These are phyloP conservation scores for Knufia petricola DNA, from an alignment of 2,329 filamentous ascomycete species.

Conservation along the genomic window DNA sequence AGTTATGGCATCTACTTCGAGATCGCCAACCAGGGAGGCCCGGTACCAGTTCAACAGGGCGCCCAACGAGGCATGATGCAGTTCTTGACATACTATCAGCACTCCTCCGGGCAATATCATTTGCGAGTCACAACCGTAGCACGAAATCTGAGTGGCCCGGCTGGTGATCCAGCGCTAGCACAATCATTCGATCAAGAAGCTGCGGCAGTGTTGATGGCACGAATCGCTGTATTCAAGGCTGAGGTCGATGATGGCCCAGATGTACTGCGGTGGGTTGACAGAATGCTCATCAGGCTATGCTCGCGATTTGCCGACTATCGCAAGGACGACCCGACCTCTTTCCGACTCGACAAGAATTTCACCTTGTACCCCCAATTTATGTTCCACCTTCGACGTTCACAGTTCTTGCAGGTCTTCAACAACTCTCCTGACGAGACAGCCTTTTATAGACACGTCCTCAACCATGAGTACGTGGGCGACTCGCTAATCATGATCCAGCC, in stretches of 20 bases:
- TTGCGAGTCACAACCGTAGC: constrained; percentile 90
- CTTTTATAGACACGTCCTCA: constrained; percentile 95
- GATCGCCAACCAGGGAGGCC: constrained; percentile 85
- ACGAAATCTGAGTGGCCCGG: constrained; percentile 81
- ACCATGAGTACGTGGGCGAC: constrained; percentile 94
- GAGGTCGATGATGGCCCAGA: constrained; percentile 98
- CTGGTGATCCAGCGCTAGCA: constrained; percentile 86
- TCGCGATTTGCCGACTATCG: constrained; percentile 95
- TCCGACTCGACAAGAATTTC: constrained; percentile 97
- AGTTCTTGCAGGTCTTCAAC: constrained; percentile 98
- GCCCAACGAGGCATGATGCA: constrained; percentile 94
- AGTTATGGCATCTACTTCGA: constrained; percentile 98
- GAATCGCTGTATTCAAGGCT: constrained; percentile 97
- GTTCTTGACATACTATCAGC: constrained; percentile 97
- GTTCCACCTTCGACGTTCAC: constrained; percentile 94
- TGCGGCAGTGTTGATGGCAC: constrained; percentile 94
- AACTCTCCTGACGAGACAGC: constrained; percentile 98
- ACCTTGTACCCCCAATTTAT: constrained; percentile 98
- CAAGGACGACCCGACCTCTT: constrained; percentile 95
- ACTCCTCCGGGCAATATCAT: constrained; percentile 92
- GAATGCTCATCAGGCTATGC: constrained; percentile 95
- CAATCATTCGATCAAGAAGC: constrained; percentile 98
- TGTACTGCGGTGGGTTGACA: constrained; percentile 92
- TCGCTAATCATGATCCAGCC: constrained; percentile 98
- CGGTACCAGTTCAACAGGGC: constrained; percentile 72